These are phyloP conservation scores for Phytophthora podocarpi DNA, from an alignment of 352 stramenopile species.

Conservation along the genomic window DNA sequence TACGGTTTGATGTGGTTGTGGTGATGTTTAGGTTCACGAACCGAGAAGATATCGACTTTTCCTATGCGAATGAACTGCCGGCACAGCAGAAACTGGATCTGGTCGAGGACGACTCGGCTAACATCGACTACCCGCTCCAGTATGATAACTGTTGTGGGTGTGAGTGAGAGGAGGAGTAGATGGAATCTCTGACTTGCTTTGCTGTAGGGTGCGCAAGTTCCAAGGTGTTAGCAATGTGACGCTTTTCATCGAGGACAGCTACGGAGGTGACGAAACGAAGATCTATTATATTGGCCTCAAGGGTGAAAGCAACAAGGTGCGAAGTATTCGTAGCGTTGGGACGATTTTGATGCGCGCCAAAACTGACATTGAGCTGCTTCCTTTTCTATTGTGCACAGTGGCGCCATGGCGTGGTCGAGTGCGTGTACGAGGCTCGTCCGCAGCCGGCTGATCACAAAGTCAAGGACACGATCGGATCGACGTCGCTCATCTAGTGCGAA, in stretches of 20 bases:
- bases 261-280: slow-evolving; percentile 67
- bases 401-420: slow-evolving; percentile 85
- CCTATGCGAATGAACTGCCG: slow-evolving; percentile 76
- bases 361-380: slow-evolving; percentile 9
- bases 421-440: slow-evolving; percentile 81
- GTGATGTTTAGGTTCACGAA: slow-evolving; percentile 63
- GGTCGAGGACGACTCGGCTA: slow-evolving; percentile 64
- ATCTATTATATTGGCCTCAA: slow-evolving; percentile 91
- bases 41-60: slow-evolving; percentile 88
- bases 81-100: slow-evolving; percentile 80
- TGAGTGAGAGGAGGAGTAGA: background rate
- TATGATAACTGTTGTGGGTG: slow-evolving; percentile 29
- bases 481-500: slow-evolving; percentile 51
- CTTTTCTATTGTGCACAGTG: slow-evolving; percentile 52
- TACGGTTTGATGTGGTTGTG: background rate
- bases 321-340: background rate
- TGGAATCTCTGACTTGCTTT: slow-evolving; percentile 2
- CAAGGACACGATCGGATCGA: slow-evolving; percentile 50
- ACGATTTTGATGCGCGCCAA: background rate
- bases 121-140: slow-evolving; percentile 84
- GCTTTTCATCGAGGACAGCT: slow-evolving; percentile 82
- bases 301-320: slow-evolving; percentile 86
- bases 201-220: slow-evolving; percentile 80
- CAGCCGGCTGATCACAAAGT: slow-evolving; percentile 83
- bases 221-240: slow-evolving; percentile 85